Evolutionary conservation across 345 rosid species (phyloP).

Genomic region (Durio zibethinus): DNA sequence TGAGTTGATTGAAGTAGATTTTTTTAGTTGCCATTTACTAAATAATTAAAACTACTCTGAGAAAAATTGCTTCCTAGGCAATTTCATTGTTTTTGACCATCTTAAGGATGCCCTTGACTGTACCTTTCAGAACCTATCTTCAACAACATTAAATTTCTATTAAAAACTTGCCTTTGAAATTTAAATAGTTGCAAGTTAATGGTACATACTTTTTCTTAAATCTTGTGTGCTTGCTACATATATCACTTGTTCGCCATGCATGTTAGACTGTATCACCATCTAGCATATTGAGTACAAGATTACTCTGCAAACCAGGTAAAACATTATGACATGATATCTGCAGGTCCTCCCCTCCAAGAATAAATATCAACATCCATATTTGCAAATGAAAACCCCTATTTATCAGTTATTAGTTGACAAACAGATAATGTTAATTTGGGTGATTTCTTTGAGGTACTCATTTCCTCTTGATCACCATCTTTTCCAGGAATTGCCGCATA

Average conservation of each 20-base stretch:
- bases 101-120: neutral
- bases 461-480: neutral
- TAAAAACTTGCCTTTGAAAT: neutral
- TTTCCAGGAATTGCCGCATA: slow-evolving; percentile 54
- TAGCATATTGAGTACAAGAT: neutral
- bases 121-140: neutral
- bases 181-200: neutral
- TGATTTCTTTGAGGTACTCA: neutral
- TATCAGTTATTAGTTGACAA: neutral
- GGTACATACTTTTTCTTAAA: neutral
- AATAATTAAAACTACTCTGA: neutral
- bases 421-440: neutral
- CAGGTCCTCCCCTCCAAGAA: neutral
- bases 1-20: neutral
- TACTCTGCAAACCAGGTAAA: neutral
- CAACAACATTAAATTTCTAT: neutral
- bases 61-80: neutral
- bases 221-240: neutral
- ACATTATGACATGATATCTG: neutral
- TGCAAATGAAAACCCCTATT: neutral
- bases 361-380: neutral
- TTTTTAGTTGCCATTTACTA: neutral
- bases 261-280: neutral
- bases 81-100: neutral
- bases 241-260: neutral